Evolutionary conservation across 352 stramenopile species (phyloP), one percentile per base, ranked within the genome.

Genomic region (Thalassiosira mediterranea): DNA sequence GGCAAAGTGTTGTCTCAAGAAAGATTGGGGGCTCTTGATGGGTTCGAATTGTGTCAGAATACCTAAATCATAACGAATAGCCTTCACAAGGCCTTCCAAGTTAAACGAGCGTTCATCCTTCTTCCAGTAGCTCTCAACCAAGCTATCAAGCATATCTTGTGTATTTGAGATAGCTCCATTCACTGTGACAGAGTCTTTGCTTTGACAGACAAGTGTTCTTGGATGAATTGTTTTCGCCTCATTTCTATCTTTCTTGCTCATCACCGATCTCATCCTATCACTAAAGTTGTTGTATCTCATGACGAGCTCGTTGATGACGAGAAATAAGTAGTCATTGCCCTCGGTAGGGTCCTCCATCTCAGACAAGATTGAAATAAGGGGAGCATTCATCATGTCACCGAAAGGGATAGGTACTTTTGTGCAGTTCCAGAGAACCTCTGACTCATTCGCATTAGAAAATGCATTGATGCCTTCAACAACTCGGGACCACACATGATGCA

Each of bases 211-310:
- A 17, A 81, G 40, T 40, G 59, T 66, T 52, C 38, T 71, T 46
- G 72, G 72, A 52, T 81, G 51, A 19, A 81, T 67, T 76, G 69
- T 64, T 32, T 51, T 48, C 31, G 28, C 32, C 8, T 28, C 34
- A 49, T 25, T 28, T n/a, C 28, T 38, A 37, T 17, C 7, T 2
- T 7, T 1, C 15, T 32, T 47, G 48, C n/a, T 31, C 13, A 13
- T 53, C 4, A 53, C 10, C 26, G 42, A 32, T 4, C 29, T 62
- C 3, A 48, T 46, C 13, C 25, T 57, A 23, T 61, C 32, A 5
- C 58, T 29, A 42, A 75, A 75, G 29, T 69, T 71, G 32, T 79
- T 79, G 47, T 71, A 79, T 23, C 62, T 15, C n/a, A 64, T 15
- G 7, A 79, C 32, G 0, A 79, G 13, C 5, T 79, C 62, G 19